Conservation (phyloP, 495 filamentous ascomycete species). For the Xylaria scruposa region DNA sequence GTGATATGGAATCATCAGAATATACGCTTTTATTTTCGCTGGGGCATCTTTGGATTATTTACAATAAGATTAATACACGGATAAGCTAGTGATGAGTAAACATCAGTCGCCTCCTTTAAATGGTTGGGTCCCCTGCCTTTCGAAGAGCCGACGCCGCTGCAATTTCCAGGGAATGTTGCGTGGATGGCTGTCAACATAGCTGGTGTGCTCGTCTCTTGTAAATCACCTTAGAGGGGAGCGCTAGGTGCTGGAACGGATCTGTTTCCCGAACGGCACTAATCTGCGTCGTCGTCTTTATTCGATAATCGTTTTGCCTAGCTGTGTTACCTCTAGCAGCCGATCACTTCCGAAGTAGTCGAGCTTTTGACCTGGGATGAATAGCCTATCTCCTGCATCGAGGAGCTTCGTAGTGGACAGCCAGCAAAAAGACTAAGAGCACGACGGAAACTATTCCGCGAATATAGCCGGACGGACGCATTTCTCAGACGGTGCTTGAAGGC, state of each 20-base stretch:
- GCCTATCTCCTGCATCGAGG: not conserved
- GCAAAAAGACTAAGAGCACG: not conserved
- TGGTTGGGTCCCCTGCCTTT: not conserved
- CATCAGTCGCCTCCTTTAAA: too few relatives aligned
- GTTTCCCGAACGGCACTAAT: not conserved
- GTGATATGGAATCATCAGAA: not conserved
- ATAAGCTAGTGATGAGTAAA: not conserved
- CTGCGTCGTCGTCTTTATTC: not conserved
- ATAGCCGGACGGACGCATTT: not conserved
- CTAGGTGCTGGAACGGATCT: not conserved
- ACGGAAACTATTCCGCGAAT: not conserved
- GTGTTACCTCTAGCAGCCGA: not conserved
- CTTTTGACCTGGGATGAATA: not conserved
- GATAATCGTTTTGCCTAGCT: not conserved
- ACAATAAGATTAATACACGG: constrained; percentile 5
- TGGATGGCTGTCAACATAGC: not conserved
- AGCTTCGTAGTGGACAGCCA: not conserved
- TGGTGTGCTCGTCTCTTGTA: not conserved
- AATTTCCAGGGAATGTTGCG: not conserved
- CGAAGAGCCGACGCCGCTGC: not conserved
- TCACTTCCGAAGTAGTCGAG: not conserved
- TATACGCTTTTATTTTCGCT: not conserved
- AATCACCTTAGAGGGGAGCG: not conserved
- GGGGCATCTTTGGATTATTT: not conserved
- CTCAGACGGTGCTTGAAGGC: not conserved